Base-by-base conservation (phyloP, 305 asterid species). In the Lippia alba region DNA sequence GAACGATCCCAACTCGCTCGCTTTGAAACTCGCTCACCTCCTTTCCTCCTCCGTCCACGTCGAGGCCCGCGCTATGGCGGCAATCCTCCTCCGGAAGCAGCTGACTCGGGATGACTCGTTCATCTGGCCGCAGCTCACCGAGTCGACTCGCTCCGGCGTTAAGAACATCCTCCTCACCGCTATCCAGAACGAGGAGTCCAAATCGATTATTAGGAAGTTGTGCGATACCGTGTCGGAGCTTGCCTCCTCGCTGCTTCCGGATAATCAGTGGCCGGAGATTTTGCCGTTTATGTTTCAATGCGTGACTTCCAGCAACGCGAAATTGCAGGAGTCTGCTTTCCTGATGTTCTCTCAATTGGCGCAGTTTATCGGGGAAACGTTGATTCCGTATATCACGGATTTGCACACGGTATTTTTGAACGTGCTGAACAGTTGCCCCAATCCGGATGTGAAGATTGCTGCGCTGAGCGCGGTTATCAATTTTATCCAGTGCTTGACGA, bases 201-300 rank as follows among this genome's bases (percentile, higher is more conserved):
- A 88, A 80, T 81, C 94, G 4, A 81, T 82, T n/a, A 79, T 73
- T 0, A 88, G 83, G 72, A 92, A 92, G 81, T 80, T 92, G 0
- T 92, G 98, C 58, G 98, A 92, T 54, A 92, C 97, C 10, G 72
- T 92, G 0, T 90, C 97, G 5, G 96, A 92, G 78, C 82, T 92
- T 0, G 98, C 97, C 0, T 90, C 98, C 0, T 81, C 92, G 7
- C 84, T 92, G 50, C 36, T 92, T 54, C 96, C 96, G 0, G 98
- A 90, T 0, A 87, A 87, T 50, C 80, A 81, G 66, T 92, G 98
- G 98, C 91, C 92, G 0, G 96, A 92, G 77, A 78, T 92, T 72
- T 51, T 92, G 71, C 98, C 98, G 0, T 92, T 92, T 61, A 92
- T 92, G 97, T 92, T 90, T 63, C 96, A 88, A 49, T 88, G 97